phyloP scores from a whole-genome alignment of 1,284 basidiomycete genomes.

The Testicularia cyperi region DNA sequence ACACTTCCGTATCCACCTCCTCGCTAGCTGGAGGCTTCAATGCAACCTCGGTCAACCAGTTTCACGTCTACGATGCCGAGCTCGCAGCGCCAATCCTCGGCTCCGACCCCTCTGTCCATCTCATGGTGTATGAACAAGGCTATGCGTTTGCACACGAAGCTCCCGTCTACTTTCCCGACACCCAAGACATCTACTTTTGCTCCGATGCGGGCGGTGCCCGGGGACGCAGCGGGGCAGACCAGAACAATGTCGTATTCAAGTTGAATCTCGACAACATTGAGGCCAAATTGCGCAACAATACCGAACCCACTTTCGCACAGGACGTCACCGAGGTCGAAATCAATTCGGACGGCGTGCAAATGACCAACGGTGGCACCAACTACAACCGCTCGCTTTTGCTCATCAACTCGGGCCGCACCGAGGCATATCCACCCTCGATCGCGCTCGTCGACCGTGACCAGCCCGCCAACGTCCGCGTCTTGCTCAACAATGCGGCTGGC shows the following conservation, averaged over 20 bases:
- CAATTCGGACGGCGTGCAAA: slow-evolving; percentile 7
- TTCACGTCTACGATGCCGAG: slow-evolving; percentile 1
- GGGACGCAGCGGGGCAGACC: slow-evolving; percentile 1
- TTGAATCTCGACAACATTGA: not conserved
- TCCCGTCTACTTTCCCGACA: slow-evolving; percentile 7
- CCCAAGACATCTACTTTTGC: slow-evolving; percentile 4
- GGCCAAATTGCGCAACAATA: not conserved
- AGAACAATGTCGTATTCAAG: slow-evolving; percentile 8
- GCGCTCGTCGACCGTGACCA: slow-evolving; percentile 66
- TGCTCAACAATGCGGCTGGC: slow-evolving; percentile 68
- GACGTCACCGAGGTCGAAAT: slow-evolving; percentile 4
- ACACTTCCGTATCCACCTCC: too few relatives aligned
- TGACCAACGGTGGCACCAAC: slow-evolving; percentile 66
- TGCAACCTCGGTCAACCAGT: not conserved
- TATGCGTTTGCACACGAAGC: slow-evolving; percentile 23
- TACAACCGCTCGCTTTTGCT: slow-evolving; percentile 67
- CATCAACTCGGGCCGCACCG: slow-evolving; percentile 70
- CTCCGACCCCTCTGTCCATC: not conserved
- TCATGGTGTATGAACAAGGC: slow-evolving; percentile 6
- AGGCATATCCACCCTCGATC: slow-evolving; percentile 67
- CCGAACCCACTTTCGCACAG: not conserved
- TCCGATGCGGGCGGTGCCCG: slow-evolving; percentile 5
- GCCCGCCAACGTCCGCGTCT: slow-evolving; percentile 1
- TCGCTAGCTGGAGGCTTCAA: not conserved
- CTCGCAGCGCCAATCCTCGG: not conserved